Evolutionary conservation across 2,329 filamentous ascomycete species (phyloP).

Genomic region (Uncinocarpus reesii): DNA sequence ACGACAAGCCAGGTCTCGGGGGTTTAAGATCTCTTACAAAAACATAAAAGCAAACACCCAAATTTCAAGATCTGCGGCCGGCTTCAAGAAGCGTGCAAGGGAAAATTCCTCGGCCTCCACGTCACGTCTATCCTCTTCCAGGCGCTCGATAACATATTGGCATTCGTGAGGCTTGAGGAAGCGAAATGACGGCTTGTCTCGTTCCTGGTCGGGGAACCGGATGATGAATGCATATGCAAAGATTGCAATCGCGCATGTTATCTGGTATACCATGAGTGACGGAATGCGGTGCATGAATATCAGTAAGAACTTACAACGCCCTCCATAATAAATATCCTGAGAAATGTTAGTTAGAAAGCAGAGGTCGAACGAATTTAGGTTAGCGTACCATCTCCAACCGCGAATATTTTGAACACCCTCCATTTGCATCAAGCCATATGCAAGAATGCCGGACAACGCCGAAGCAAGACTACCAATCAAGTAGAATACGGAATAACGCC

Average conservation of each 20-base stretch:
- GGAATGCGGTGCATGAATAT: no score
- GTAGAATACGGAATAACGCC: constrained; percentile 38
- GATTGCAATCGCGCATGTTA: constrained; percentile 13
- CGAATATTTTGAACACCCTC: constrained; percentile 20
- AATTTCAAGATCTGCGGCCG: constrained; percentile 39
- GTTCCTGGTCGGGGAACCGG: constrained; percentile 14
- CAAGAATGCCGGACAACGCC: constrained; percentile 35
- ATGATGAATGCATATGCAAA: constrained; percentile 13
- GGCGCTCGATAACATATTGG: constrained; percentile 38
- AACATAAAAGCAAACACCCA: constrained; percentile 42
- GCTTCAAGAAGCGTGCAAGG: constrained; percentile 33
- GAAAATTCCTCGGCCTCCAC: constrained; percentile 37
- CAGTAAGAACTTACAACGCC: constrained; percentile 15
- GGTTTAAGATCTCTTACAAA: constrained; percentile 22
- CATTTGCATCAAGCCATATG: constrained; percentile 27
- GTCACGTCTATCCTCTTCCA: constrained; percentile 41
- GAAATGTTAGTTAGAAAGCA: not conserved
- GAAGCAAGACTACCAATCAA: constrained; percentile 36
- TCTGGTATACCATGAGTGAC: constrained; percentile 1
- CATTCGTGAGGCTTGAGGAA: constrained; percentile 40
- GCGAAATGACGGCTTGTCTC: constrained; percentile 9
- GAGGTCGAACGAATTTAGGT: not conserved
- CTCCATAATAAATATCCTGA: constrained; percentile 16
- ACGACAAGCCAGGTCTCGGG: not conserved
- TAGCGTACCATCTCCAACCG: constrained; percentile 22